A percentile compares a stretch with the other conserved stretches of the same genome.
phyloP scores from a whole-genome alignment of 768 basidiomycete genomes.

The Leccinum subgranulosum region DNA sequence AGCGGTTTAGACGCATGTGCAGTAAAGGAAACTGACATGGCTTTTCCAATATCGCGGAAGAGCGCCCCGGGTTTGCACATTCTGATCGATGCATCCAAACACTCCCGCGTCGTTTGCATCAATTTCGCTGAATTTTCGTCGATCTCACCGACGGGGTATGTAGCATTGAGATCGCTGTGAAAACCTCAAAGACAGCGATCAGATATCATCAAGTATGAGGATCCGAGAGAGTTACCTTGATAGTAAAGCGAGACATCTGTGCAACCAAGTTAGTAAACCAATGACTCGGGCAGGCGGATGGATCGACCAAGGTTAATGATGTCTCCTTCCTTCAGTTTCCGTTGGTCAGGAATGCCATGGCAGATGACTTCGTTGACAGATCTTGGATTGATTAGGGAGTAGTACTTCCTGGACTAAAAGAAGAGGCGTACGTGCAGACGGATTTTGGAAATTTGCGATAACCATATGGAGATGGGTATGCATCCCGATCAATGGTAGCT shows the following conservation, averaged over 20 bases:
- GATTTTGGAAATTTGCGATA: constrained; percentile 94
- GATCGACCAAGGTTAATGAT: constrained; percentile 87
- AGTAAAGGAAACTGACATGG: constrained; percentile 55
- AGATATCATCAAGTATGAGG: neutral
- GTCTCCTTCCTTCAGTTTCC: constrained; percentile 85
- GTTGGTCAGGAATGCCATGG: constrained; percentile 91
- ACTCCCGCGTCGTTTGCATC: constrained; percentile 77
- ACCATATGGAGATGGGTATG: constrained; percentile 92
- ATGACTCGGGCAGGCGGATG: constrained; percentile 5
- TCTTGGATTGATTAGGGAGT: constrained; percentile 35
- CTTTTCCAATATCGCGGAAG: constrained; percentile 84
- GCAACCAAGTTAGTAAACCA: constrained; percentile 14
- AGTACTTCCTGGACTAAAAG: constrained; percentile 1
- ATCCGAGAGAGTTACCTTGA: constrained; percentile 48
- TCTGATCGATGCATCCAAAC: constrained; percentile 86
- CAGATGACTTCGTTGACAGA: constrained; percentile 96
- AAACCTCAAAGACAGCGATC: constrained; percentile 50
- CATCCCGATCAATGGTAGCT: constrained; percentile 83
- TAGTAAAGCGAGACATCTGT: constrained; percentile 79
- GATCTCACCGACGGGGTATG: constrained; percentile 85
- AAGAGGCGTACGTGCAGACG: constrained; percentile 79
- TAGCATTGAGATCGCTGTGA: constrained; percentile 91
- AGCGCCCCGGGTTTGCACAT: constrained; percentile 91
- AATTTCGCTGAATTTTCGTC: constrained; percentile 82
- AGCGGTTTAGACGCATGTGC: constrained; percentile 14